Percentiles rank a stretch among this genome's conserved stretches.
phyloP scores from a whole-genome alignment of 768 basidiomycete species.

The Boletus coccyginus region DNA sequence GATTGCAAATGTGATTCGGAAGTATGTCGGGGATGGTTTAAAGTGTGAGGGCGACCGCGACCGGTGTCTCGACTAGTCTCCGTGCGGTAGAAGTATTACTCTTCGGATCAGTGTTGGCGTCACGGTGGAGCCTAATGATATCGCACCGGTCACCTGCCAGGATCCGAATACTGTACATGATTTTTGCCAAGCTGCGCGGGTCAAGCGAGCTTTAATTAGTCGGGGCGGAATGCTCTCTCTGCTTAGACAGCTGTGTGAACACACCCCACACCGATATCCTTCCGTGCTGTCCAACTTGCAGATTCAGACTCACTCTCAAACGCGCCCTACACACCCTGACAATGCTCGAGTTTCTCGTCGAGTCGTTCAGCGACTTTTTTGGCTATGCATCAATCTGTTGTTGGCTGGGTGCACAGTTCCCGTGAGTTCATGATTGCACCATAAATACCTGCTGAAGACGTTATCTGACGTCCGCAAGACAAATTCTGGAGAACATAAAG shows the following conservation, averaged over 20 bases:
- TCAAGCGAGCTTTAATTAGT: neutral
- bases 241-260: slow-evolving; percentile 13
- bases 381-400: slow-evolving; percentile 71
- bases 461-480: slow-evolving; percentile 44
- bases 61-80: no score
- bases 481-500: slow-evolving; percentile 76
- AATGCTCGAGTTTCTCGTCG: slow-evolving; percentile 16
- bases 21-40: slow-evolving; percentile 40
- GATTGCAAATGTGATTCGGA: slow-evolving; percentile 38
- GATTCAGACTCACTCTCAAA: neutral
- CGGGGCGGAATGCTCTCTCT: neutral
- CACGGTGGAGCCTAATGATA: no score
- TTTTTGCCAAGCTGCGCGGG: neutral
- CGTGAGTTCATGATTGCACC: slow-evolving; percentile 50
- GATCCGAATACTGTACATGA: no score
- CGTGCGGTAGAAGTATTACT: no score
- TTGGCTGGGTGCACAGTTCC: slow-evolving; percentile 88
- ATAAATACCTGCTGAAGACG: neutral
- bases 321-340: neutral
- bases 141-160: no score
- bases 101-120: no score
- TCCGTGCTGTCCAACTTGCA: neutral
- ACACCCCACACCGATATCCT: slow-evolving; percentile 15
- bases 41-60: neutral
- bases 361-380: slow-evolving; percentile 54